A percentile compares a stretch with the other conserved stretches of the same genome.
Evolutionary conservation across 495 filamentous ascomycete genomes (phyloP).

Genomic region (Sabuloglossum arenarium): DNA sequence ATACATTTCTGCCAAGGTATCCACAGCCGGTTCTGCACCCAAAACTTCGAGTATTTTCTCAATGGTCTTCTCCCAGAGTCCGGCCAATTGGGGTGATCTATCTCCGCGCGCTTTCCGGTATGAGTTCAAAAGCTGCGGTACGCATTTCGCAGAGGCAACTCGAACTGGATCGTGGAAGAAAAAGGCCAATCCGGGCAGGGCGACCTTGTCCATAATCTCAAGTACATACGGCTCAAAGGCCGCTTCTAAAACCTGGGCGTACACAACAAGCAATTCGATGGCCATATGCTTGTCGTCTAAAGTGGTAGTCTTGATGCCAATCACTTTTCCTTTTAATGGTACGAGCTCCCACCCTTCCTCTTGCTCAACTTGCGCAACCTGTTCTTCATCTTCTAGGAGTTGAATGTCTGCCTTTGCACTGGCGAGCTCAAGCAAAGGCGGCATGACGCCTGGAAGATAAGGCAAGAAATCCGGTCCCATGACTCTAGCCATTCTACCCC

Average conservation of each 20-base stretch:
- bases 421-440: slow-evolving; percentile 74
- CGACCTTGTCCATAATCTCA: slow-evolving; percentile 92
- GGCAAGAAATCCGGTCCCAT: slow-evolving; percentile 78
- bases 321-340: slow-evolving; percentile 87
- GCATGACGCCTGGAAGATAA: slow-evolving; percentile 84
- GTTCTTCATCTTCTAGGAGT: slow-evolving; percentile 85
- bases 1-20: slow-evolving; percentile 96
- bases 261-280: slow-evolving; percentile 91
- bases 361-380: slow-evolving; percentile 77
- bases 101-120: slow-evolving; percentile 78
- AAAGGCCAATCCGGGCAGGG: slow-evolving; percentile 82
- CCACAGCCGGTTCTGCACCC: slow-evolving; percentile 84
- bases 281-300: slow-evolving; percentile 98
- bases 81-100: slow-evolving; percentile 46
- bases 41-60: slow-evolving; percentile 86
- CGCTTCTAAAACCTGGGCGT: slow-evolving; percentile 80
- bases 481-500: slow-evolving; percentile 96
- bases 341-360: slow-evolving; percentile 98
- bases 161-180: slow-evolving; percentile 99
- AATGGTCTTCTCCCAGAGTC: slow-evolving; percentile 70
- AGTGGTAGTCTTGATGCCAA: slow-evolving; percentile 91
- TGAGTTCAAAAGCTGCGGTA: slow-evolving; percentile 84
- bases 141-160: slow-evolving; percentile 82
- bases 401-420: slow-evolving; percentile 96
- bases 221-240: slow-evolving; percentile 82